Conservation (phyloP, 2,329 filamentous ascomycete genomes). For the Pyrenophora tritici-repentis region DNA sequence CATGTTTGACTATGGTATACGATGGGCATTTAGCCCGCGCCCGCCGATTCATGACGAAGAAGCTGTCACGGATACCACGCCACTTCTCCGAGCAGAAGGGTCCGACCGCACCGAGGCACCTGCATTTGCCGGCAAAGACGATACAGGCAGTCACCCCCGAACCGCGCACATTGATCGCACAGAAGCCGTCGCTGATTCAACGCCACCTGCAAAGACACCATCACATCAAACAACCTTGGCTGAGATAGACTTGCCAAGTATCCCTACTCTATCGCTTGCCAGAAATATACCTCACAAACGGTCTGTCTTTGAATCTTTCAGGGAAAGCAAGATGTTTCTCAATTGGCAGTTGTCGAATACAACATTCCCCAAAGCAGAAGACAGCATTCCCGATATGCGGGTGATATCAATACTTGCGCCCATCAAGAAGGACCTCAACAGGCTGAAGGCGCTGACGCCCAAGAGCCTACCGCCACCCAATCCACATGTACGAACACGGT, state of each 20-base stretch:
- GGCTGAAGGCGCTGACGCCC: slow-evolving; percentile 13
- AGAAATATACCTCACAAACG: not conserved
- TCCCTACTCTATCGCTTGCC: slow-evolving; percentile 3
- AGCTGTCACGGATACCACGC: slow-evolving; percentile 1
- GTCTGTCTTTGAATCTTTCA: slow-evolving; percentile 1
- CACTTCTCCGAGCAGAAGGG: not conserved
- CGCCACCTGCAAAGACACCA: not conserved
- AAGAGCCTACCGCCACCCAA: slow-evolving; percentile 15
- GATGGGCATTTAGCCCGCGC: slow-evolving; percentile 5
- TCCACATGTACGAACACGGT: slow-evolving; percentile 8
- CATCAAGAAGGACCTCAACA: slow-evolving; percentile 9
- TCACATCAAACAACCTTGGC: not conserved
- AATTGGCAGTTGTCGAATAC: not conserved
- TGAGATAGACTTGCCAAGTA: not conserved
- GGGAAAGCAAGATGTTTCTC: not conserved
- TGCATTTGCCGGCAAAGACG: not conserved
- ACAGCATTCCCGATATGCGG: not conserved
- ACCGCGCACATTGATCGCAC: not conserved
- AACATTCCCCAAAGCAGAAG: not conserved
- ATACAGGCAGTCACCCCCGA: not conserved
- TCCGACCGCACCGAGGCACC: not conserved
- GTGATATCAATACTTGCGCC: slow-evolving; percentile 11
- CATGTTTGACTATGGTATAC: slow-evolving; percentile 4
- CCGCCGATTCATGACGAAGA: not conserved
- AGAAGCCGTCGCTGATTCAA: not conserved